Conservation (phyloP, 768 basidiomycete genomes). For the Hysterangium stoloniferum region DNA sequence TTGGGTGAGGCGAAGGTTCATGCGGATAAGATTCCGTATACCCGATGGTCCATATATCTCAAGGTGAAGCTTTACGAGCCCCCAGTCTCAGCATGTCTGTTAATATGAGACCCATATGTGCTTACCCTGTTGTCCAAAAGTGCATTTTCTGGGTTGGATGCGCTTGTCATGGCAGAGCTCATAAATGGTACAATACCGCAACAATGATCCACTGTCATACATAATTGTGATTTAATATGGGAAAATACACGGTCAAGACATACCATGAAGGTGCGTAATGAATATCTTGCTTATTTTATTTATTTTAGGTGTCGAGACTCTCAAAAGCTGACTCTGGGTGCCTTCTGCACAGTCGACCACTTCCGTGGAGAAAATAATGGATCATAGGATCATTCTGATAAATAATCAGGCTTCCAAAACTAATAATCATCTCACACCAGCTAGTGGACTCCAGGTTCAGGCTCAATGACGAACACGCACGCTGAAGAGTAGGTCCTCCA, state of each 20-base stretch:
- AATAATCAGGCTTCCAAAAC: constrained; percentile 4
- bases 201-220: constrained; percentile 55
- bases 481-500: constrained; percentile 63
- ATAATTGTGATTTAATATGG: neutral
- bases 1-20: constrained; percentile 59
- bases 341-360: constrained; percentile 86
- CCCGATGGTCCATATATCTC: constrained; percentile 79
- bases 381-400: neutral
- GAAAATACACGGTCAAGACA: constrained; percentile 10
- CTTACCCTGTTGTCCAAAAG: constrained; percentile 4
- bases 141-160: constrained; percentile 23
- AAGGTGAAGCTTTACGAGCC: constrained; percentile 24
- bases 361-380: constrained; percentile 18
- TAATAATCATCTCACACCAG: constrained; percentile 50
- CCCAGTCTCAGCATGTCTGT: constrained; percentile 9
- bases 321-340: constrained; percentile 56
- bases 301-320: constrained; percentile 27
- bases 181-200: constrained; percentile 68
- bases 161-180: constrained; percentile 43
- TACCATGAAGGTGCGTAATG: constrained; percentile 82
- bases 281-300: constrained; percentile 60
- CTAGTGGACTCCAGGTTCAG: constrained; percentile 52
- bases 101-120: neutral
- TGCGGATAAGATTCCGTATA: constrained; percentile 65
- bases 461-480: constrained; percentile 71